Evolutionary conservation across 2,329 filamentous ascomycete genomes (phyloP).

Genomic region (Alternaria arbusti): DNA sequence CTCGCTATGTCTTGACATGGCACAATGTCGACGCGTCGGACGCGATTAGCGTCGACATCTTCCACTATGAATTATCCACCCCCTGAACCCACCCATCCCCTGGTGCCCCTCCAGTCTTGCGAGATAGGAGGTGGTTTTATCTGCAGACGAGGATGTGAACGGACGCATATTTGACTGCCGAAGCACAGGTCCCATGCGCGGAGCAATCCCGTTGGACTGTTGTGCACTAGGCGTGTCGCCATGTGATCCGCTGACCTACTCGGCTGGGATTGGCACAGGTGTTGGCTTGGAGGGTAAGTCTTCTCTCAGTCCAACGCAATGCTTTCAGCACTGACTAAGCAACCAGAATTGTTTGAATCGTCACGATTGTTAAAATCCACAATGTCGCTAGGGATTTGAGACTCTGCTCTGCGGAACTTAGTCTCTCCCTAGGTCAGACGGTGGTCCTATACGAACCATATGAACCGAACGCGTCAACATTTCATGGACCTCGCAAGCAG

Average conservation of each 20-base stretch:
- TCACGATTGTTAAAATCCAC: not conserved
- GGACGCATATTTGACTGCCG: not conserved
- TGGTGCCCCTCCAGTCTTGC: not conserved
- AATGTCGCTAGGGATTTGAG: not conserved
- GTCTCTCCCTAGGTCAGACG: not conserved
- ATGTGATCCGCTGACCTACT: no score
- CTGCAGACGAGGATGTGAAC: not conserved
- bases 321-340: not conserved
- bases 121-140: not conserved
- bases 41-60: not conserved
- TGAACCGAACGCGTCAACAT: not conserved
- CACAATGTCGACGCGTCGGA: not conserved
- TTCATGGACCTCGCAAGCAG: constrained; percentile 32
- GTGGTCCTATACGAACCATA: not conserved
- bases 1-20: not conserved
- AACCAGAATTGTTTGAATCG: not conserved
- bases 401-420: not conserved
- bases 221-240: not conserved
- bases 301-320: not conserved
- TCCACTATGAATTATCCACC: not conserved
- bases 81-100: not conserved
- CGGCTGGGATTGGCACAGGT: not conserved
- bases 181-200: no score
- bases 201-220: no score
- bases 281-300: not conserved